phyloP scores from a whole-genome alignment of 345 rosid species.

The Eucalyptus polybractea region DNA sequence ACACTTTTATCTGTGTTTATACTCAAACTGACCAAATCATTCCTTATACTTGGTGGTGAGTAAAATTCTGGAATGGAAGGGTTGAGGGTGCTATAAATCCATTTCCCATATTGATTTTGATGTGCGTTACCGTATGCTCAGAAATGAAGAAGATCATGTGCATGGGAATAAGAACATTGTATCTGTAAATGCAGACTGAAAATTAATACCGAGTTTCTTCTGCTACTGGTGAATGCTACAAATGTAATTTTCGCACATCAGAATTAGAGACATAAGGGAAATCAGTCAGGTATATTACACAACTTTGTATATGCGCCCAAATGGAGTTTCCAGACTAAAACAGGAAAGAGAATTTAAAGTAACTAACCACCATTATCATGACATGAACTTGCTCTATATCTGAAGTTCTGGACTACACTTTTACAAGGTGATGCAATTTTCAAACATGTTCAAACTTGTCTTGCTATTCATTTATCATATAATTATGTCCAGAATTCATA shows the following conservation, averaged over 20 bases:
- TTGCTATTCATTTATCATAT: neutral
- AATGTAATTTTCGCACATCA: neutral
- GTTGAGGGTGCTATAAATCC: neutral
- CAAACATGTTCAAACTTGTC: neutral
- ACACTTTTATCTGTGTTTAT: neutral
- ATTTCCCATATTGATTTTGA: neutral
- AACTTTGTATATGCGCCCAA: neutral
- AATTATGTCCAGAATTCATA: neutral
- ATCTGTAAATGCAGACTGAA: neutral
- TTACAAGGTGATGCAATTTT: neutral
- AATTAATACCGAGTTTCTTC: neutral
- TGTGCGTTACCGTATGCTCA: neutral
- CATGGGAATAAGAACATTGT: neutral
- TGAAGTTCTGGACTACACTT: neutral
- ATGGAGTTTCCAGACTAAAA: neutral
- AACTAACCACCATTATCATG: neutral
- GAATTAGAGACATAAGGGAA: neutral
- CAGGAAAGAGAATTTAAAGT: neutral
- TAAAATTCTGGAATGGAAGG: neutral
- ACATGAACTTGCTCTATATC: neutral
- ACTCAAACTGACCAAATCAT: neutral
- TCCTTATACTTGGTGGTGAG: neutral
- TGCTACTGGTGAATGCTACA: neutral
- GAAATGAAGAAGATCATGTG: neutral
- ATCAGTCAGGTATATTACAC: neutral